Conservation (phyloP, 2,329 filamentous ascomycete species). For the Trichoderma sp. region DNA sequence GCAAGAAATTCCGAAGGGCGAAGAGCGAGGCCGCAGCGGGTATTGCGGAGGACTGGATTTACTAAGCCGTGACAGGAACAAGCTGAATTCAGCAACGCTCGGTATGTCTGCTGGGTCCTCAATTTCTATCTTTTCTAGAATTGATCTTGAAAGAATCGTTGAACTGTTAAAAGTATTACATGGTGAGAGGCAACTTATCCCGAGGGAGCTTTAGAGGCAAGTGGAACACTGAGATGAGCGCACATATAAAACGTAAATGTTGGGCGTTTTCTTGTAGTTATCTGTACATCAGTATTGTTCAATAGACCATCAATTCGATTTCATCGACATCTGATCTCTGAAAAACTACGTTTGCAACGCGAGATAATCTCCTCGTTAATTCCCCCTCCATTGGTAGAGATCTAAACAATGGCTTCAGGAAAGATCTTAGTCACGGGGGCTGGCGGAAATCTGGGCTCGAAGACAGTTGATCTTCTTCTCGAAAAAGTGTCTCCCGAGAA, state of each 20-base stretch:
- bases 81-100: neutral
- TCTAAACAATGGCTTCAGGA: neutral
- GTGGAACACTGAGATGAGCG: neutral
- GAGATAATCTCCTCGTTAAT: too few species aligned
- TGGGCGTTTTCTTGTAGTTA: neutral
- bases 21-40: neutral
- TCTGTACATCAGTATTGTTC: neutral
- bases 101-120: neutral
- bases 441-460: neutral
- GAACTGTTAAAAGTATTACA: neutral
- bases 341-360: neutral
- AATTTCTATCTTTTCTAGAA: neutral
- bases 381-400: too few species aligned
- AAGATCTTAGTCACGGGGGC: slow-evolving; percentile 6
- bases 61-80: neutral
- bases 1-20: neutral
- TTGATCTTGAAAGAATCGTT: too few species aligned
- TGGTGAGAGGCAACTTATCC: neutral
- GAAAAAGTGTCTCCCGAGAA: neutral
- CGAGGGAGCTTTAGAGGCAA: neutral
- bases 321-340: neutral
- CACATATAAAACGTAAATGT: neutral
- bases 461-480: neutral
- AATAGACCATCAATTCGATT: neutral
- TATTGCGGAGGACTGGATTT: neutral